These are phyloP conservation scores for Coniochaeta sp. DNA, from an alignment of 2,329 filamentous ascomycete genomes.

Conservation along the genomic window DNA sequence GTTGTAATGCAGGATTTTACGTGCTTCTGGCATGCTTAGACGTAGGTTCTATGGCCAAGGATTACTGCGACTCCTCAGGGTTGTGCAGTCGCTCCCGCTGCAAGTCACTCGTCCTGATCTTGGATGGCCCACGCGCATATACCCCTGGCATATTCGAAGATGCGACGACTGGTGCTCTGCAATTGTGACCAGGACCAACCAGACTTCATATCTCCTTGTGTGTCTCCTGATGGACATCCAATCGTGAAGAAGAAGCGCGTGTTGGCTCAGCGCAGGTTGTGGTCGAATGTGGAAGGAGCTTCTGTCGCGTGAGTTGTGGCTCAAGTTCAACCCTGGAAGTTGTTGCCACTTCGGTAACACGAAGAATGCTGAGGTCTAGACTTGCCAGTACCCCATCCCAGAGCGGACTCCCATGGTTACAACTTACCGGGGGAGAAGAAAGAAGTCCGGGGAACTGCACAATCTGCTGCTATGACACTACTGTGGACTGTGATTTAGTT, in stretches of 20 bases:
- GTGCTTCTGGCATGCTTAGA: no score
- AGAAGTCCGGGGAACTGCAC: not conserved
- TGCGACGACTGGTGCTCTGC: no score
- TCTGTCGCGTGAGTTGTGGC: not conserved
- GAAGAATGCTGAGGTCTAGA: not conserved
- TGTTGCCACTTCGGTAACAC: not conserved
- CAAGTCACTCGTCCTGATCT: not conserved
- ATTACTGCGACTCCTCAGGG: no score
- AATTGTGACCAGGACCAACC: not conserved
- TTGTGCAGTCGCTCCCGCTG: no score
- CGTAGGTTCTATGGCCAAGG: no score
- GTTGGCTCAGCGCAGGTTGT: not conserved
- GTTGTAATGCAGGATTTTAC: not conserved
- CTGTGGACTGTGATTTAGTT: no score
- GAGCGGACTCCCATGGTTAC: no score
- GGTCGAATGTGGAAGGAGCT: not conserved
- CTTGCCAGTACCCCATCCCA: not conserved
- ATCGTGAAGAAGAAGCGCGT: not conserved
- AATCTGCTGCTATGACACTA: no score
- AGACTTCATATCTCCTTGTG: not conserved
- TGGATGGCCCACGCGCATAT: not conserved
- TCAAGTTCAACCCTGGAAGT: no score
- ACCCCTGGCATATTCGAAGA: not conserved
- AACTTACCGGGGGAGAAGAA: not conserved
- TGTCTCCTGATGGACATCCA: not conserved